Conservation (phyloP, 192 early-diverging fungal species). For the Paraglomus brasilianum region DNA sequence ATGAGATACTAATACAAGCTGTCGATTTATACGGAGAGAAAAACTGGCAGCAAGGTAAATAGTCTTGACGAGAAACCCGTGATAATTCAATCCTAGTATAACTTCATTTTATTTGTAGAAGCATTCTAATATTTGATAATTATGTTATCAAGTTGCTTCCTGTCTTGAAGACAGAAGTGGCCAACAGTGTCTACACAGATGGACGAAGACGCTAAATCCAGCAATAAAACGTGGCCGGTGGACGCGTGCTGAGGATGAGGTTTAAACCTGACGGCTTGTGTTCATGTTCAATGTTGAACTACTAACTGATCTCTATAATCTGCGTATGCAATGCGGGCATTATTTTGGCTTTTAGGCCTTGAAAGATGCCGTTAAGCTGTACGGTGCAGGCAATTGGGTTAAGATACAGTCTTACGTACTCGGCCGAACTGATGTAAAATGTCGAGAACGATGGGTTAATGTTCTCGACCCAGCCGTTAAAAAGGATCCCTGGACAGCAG, state of each 20-base stretch:
- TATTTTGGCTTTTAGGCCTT: conserved; percentile 39
- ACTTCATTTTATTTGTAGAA: too few species aligned
- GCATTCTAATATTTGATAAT: too few species aligned
- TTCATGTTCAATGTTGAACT: not conserved
- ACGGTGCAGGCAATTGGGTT: conserved; percentile 69
- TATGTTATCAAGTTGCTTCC: conserved; percentile 43
- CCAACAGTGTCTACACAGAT: conserved; percentile 70
- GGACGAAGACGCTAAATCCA: conserved; percentile 70
- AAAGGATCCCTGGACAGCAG: conserved; percentile 51
- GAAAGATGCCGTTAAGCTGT: conserved; percentile 59
- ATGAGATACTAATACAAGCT: conserved; percentile 57
- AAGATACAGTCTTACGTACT: conserved; percentile 68
- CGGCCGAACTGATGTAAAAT: conserved; percentile 75
- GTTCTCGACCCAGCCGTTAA: conserved; percentile 59
- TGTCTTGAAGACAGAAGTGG: conserved; percentile 65
- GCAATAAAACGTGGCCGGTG: conserved; percentile 64
- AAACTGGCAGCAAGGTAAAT: conserved; percentile 63
- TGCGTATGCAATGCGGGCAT: too few species aligned
- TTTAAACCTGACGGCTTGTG: not conserved
- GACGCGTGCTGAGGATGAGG: conserved; percentile 64
- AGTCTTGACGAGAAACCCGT: too few species aligned
- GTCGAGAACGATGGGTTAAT: conserved; percentile 76
- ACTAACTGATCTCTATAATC: too few species aligned
- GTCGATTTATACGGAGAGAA: conserved; percentile 67
- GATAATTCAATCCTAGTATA: too few species aligned